A percentile compares a stretch with the other conserved stretches of the same genome.
Evolutionary conservation across 352 stramenopile genomes (phyloP).

Genomic region (Pythium folliculosum): DNA sequence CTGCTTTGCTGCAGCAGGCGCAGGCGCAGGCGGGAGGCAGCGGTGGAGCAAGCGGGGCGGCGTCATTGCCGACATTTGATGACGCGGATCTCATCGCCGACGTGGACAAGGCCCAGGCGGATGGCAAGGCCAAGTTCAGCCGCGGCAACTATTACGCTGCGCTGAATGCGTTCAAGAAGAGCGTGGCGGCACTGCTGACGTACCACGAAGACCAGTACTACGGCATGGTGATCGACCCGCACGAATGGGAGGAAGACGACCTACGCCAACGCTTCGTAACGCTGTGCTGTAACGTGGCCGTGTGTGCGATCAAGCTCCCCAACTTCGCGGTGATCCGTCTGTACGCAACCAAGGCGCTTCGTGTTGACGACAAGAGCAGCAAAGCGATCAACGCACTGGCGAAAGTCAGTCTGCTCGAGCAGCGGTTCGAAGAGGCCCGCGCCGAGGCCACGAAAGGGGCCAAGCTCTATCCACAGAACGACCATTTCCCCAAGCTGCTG

Average conservation of each 20-base stretch:
- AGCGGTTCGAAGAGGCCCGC: slow-evolving; percentile 50
- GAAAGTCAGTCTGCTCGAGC: slow-evolving; percentile 68
- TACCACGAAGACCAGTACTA: slow-evolving; percentile 56
- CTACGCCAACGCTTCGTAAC: slow-evolving; percentile 49
- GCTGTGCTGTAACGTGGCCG: slow-evolving; percentile 73
- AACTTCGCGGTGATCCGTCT: slow-evolving; percentile 52
- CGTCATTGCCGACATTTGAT: background rate
- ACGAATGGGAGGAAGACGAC: slow-evolving; percentile 48
- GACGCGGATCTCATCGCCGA: slow-evolving; percentile 33
- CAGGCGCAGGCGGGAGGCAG: background rate
- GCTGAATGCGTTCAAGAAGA: slow-evolving; percentile 67
- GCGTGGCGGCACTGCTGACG: slow-evolving; percentile 38
- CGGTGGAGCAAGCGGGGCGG: background rate
- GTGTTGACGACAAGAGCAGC: slow-evolving; percentile 38
- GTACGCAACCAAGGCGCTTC: slow-evolving; percentile 62
- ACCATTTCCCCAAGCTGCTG: slow-evolving; percentile 47
- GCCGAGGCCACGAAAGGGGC: slow-evolving; percentile 43
- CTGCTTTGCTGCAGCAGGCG: slow-evolving; percentile 31
- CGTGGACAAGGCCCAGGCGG: slow-evolving; percentile 49
- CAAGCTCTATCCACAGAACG: slow-evolving; percentile 43
- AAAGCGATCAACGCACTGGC: slow-evolving; percentile 77
- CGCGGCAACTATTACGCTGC: slow-evolving; percentile 63
- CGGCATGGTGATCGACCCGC: slow-evolving; percentile 32
- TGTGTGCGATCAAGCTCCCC: slow-evolving; percentile 75
- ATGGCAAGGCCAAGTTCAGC: slow-evolving; percentile 72